Conservation (phyloP, 805 yeast species). For the Sporopachydermia quercuum region DNA sequence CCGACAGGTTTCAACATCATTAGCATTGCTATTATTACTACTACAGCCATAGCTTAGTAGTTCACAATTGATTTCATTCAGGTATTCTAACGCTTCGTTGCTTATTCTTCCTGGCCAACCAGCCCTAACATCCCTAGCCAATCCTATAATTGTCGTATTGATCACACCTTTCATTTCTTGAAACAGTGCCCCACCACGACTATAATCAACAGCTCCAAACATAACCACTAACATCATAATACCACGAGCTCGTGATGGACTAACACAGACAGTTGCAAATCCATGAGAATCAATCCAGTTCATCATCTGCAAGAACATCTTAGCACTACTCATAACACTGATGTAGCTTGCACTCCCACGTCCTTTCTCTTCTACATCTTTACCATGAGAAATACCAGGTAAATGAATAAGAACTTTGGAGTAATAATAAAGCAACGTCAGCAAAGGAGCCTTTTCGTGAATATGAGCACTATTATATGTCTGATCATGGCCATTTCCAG, state of each 20-base stretch:
- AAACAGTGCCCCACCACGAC: constrained; percentile 59
- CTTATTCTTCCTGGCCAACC: constrained; percentile 12
- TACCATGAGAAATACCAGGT: constrained; percentile 18
- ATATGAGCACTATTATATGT: not conserved
- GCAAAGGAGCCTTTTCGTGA: constrained; percentile 25
- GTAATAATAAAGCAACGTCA: constrained; percentile 36
- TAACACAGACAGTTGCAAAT: not conserved
- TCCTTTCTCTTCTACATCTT: constrained; percentile 8
- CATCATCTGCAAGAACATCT: constrained; percentile 14
- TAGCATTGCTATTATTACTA: constrained; percentile 20
- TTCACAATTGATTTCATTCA: constrained; percentile 10
- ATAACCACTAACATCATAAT: not conserved
- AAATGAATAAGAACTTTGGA: constrained; percentile 41
- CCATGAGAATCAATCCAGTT: constrained; percentile 12
- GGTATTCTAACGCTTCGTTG: constrained; percentile 8
- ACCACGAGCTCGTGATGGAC: constrained; percentile 3
- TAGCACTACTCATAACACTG: constrained; percentile 19
- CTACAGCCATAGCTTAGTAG: constrained; percentile 17
- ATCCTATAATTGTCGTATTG: constrained; percentile 3
- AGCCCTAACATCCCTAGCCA: constrained; percentile 12
- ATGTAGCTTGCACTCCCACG: constrained; percentile 15
- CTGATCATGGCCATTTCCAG: constrained; percentile 14
- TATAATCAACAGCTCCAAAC: constrained; percentile 50
- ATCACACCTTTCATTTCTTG: constrained; percentile 46
- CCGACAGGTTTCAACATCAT: no score